Base-by-base conservation (phyloP, 140 eudicot species). In the Stevia rebaudiana region DNA sequence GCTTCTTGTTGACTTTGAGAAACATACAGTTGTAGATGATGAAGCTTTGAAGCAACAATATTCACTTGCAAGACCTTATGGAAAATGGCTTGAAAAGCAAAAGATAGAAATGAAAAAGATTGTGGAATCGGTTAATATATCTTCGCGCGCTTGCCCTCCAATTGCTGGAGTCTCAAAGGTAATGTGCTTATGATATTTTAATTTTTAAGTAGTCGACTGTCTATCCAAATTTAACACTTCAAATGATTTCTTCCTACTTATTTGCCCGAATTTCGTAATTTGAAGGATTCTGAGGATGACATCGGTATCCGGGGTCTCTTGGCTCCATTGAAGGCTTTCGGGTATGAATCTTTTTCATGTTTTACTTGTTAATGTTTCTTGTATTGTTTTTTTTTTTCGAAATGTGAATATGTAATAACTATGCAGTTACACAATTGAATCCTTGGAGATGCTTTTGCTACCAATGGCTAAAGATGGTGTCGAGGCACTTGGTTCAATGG, bases 401-500 rank as follows among this genome's bases (percentile, higher is more conserved):
- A 49, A 15, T 24, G 11, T 42, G 50, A 10, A 23, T 17, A 25
- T 41, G 49, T 19, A 16, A 28, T 49, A 16, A 28, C 40, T 13
- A 23, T 76, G 74, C 78, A 86, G 97, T 48, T 91, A 87, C 60
- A 83, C 99, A 0, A 47, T 82, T 53, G 99, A 94, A 67, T 69
- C 99, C 51, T 67, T 94, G 77, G 99, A 94, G 74, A 94, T 94
- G 99, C 84, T 94, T 66, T 56, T 94, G 60, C 84, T 94, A 11
- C 99, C 99, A 44, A 94, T 94, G 99, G 99, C 99, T 18, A 88
- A 88, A 78, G 99, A 94, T 64, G 95, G 95, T 9, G 81, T 81
- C 21, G 99, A 94, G 68, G 89, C 99, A 6, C 99, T 94, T 36
- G 99, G 99, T 74, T 94, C 99, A 3, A 94, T 94, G 99, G 99